Conservation (phyloP, 2,329 filamentous ascomycete species). For the Aspergillus tanneri region DNA sequence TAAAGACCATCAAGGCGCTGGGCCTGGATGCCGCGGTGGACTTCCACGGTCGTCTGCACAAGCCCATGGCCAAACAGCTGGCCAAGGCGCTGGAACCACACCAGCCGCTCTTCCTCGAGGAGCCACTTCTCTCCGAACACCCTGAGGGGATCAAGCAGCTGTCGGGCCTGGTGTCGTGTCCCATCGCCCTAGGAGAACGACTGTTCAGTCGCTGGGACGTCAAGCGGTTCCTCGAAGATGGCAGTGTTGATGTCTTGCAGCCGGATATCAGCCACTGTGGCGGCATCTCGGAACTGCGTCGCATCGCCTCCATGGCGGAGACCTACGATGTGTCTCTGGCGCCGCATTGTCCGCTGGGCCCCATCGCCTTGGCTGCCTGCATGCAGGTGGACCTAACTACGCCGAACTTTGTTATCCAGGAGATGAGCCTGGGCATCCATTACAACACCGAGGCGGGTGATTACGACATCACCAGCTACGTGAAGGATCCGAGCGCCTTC, state of each 20-base stretch:
- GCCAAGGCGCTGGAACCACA: constrained; percentile 66
- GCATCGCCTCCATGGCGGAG: constrained; percentile 70
- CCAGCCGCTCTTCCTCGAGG: constrained; percentile 72
- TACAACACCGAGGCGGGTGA: constrained; percentile 66
- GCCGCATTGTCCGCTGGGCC: constrained; percentile 71
- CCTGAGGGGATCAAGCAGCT: constrained; percentile 64
- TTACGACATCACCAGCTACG: constrained; percentile 65
- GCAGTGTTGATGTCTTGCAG: constrained; percentile 69
- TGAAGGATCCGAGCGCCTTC: constrained; percentile 64
- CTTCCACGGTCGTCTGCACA: constrained; percentile 75
- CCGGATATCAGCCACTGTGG: constrained; percentile 71
- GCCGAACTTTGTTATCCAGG: constrained; percentile 70
- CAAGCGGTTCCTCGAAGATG: constrained; percentile 67
- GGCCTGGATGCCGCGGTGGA: constrained; percentile 74
- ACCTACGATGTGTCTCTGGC: constrained; percentile 72
- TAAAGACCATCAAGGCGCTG: constrained; percentile 66
- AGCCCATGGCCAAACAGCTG: constrained; percentile 78
- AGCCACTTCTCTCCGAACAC: constrained; percentile 70
- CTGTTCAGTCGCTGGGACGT: constrained; percentile 73
- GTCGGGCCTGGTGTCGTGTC: constrained; percentile 56
- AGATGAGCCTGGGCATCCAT: constrained; percentile 78
- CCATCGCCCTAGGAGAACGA: constrained; percentile 71
- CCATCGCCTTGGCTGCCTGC: constrained; percentile 69
- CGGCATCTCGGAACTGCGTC: constrained; percentile 68
- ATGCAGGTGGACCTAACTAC: constrained; percentile 64